Conservation (phyloP, 441 rosid genomes). For the Gossypium aridum region DNA sequence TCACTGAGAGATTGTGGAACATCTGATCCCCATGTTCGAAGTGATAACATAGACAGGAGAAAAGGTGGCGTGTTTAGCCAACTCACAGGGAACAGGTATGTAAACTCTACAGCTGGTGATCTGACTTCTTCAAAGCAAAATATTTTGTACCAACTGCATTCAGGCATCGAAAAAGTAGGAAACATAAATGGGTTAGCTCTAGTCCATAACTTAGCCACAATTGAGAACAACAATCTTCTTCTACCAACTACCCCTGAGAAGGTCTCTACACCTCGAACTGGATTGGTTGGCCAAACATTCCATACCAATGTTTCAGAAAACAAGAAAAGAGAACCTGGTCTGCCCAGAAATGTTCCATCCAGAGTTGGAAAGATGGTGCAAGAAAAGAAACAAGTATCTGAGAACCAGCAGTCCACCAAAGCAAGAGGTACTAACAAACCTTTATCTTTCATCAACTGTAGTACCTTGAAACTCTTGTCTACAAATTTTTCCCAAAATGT, state of each 20-base stretch:
- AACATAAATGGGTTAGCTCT: constrained; percentile 16
- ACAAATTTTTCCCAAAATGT: constrained; percentile 14
- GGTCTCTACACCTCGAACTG: constrained; percentile 23
- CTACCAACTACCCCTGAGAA: constrained; percentile 33
- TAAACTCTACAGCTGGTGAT: constrained; percentile 16
- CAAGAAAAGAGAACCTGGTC: constrained; percentile 23
- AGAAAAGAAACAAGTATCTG: constrained; percentile 22
- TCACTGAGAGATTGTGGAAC: constrained; percentile 20
- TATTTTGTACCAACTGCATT: constrained; percentile 15
- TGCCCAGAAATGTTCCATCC: constrained; percentile 23
- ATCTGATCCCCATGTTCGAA: constrained; percentile 16
- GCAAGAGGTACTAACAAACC: constrained; percentile 38
- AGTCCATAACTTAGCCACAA: constrained; percentile 23
- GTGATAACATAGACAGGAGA: constrained; percentile 7
- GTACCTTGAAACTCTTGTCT: constrained; percentile 6
- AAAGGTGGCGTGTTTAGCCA: constrained; percentile 11
- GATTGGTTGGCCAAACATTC: constrained; percentile 17
- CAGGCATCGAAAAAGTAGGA: constrained; percentile 18
- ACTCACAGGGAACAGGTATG: constrained; percentile 10
- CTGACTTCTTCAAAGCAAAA: constrained; percentile 23
- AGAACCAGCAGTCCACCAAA: constrained; percentile 25
- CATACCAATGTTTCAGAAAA: constrained; percentile 22
- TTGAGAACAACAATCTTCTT: constrained; percentile 21
- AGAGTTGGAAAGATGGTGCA: constrained; percentile 22
- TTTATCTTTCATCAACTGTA: constrained; percentile 13